These are phyloP conservation scores for Pelomyxa schiedti DNA, from an alignment of 78 protist genomes.

Conservation along the genomic window DNA sequence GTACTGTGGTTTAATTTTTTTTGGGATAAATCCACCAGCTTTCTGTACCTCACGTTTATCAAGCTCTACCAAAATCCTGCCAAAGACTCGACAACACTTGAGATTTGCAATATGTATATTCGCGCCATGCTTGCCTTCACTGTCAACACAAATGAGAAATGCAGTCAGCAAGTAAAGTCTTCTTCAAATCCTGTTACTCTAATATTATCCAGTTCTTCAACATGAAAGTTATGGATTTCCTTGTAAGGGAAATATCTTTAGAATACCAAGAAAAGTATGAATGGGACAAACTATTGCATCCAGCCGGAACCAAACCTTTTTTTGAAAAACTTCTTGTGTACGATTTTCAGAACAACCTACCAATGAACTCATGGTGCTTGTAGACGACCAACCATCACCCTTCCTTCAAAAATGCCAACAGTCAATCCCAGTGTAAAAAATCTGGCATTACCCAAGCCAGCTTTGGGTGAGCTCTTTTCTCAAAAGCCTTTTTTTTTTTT, in stretches of 20 bases:
- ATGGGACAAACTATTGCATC: neutral
- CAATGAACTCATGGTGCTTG: neutral
- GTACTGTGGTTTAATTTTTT: too few species aligned
- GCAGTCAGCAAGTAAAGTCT: neutral
- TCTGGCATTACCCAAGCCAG: neutral
- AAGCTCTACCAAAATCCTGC: neutral
- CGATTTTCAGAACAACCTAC: neutral
- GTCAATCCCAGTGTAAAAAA: neutral
- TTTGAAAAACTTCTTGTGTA: neutral
- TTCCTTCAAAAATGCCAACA: neutral
- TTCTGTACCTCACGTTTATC: neutral
- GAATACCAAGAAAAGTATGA: slow-evolving; percentile 43
- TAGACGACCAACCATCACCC: neutral
- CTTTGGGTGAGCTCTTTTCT: too few species aligned
- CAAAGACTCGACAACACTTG: neutral
- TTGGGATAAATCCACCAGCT: too few species aligned
- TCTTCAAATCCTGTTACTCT: neutral
- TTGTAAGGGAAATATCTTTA: slow-evolving; percentile 47
- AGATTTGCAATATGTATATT: neutral
- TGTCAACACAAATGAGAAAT: neutral
- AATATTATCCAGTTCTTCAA: slow-evolving; percentile 52
- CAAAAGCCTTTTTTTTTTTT: neutral
- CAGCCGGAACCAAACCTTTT: slow-evolving; percentile 6
- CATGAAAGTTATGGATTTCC: slow-evolving; percentile 49
- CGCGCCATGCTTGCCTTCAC: neutral